Percentiles rank a stretch among this genome's conserved stretches.
Conservation (phyloP, 805 yeast genomes). For the Zygosaccharomyces rouxii region DNA sequence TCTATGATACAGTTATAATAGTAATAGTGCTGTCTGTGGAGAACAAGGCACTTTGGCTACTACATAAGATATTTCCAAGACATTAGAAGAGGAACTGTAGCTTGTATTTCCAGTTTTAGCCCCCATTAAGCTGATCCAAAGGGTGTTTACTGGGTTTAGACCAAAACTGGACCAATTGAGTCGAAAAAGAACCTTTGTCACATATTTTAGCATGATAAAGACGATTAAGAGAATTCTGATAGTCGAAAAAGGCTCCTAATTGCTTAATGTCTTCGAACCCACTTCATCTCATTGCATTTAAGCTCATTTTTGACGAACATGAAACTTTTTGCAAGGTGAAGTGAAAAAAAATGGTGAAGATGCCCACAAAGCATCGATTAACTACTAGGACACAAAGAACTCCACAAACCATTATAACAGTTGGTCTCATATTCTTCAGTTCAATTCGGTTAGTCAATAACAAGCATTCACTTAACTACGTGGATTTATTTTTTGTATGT, state of each 20-base stretch:
- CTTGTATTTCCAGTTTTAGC: neutral
- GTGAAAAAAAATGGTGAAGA: neutral
- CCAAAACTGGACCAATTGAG: neutral
- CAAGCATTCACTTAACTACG: conserved; percentile 1
- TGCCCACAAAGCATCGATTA: conserved; percentile 4
- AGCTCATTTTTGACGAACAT: neutral
- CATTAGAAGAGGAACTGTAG: neutral
- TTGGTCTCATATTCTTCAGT: neutral
- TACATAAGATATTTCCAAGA: neutral
- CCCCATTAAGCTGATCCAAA: neutral
- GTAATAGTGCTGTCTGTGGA: no score
- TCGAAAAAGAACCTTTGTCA: neutral
- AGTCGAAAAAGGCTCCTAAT: neutral
- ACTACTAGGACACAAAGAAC: neutral
- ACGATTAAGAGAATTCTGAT: neutral
- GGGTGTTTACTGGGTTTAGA: neutral
- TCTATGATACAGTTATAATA: neutral
- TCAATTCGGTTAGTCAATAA: neutral
- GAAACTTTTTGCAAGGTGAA: neutral
- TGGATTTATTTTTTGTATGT: conserved; percentile 5
- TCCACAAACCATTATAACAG: neutral
- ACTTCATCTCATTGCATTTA: neutral
- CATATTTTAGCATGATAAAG: neutral
- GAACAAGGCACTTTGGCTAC: no score
- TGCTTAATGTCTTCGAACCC: neutral